These are phyloP conservation scores for Paraurostyla sp. DNA, from an alignment of 73 alveolate species.

Conservation along the genomic window DNA sequence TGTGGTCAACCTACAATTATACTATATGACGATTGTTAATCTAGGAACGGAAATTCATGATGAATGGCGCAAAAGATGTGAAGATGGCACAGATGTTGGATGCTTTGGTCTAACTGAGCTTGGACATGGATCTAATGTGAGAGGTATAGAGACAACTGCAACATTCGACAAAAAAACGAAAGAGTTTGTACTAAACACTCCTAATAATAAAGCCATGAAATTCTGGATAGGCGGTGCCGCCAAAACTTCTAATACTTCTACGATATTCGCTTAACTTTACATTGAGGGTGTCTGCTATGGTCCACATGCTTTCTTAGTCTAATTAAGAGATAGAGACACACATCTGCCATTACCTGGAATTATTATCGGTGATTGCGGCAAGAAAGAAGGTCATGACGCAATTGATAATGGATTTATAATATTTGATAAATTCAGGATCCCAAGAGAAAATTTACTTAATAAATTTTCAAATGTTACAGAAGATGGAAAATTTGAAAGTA, in stretches of 20 bases:
- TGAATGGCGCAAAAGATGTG: conserved; percentile 66
- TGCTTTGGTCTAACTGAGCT: conserved; percentile 85
- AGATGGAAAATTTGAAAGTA: conserved; percentile 74
- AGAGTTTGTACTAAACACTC: conserved; percentile 83
- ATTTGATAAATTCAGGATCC: conserved; percentile 83
- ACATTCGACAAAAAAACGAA: conserved; percentile 74
- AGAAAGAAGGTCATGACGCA: conserved; percentile 86
- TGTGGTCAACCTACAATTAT: conserved; percentile 78
- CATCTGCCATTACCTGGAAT: conserved; percentile 86
- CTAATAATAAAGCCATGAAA: conserved; percentile 78
- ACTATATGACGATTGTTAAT: conserved; percentile 79
- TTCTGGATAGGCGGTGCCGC: conserved; percentile 94
- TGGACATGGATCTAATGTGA: conserved; percentile 88
- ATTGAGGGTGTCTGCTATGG: conserved; percentile 80
- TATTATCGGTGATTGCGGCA: conserved; percentile 90
- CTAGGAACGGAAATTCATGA: conserved; percentile 91
- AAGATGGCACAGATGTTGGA: conserved; percentile 72
- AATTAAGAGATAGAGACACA: conserved; percentile 77
- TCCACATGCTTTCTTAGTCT: conserved; percentile 86
- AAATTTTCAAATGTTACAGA: conserved; percentile 80
- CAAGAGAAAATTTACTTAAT: conserved; percentile 84
- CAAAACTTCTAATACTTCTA: conserved; percentile 80
- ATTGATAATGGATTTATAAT: conserved; percentile 89
- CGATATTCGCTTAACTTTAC: conserved; percentile 83
- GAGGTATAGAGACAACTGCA: conserved; percentile 83